A percentile compares a stretch with the other conserved stretches of the same genome.
Conservation (phyloP, 768 basidiomycete genomes). For the Artomyces pyxidatus region DNA sequence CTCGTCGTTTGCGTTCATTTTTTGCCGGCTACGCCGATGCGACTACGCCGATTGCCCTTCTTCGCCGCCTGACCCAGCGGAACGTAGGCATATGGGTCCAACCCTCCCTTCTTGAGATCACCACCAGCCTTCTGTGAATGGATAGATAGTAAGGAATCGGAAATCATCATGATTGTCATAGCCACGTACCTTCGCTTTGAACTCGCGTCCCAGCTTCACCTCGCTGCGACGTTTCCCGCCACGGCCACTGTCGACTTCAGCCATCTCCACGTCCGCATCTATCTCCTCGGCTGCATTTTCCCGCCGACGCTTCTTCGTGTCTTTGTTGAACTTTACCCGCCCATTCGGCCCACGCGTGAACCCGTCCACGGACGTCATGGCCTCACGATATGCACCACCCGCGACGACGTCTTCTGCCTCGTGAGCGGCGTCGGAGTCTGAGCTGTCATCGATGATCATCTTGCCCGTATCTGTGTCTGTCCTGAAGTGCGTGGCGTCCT, state of each 20-base stretch:
- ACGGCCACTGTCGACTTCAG: constrained; percentile 46
- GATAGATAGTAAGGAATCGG: too few species aligned
- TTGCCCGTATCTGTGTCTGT: constrained; percentile 77
- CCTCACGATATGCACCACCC: constrained; percentile 80
- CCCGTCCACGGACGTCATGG: constrained; percentile 78
- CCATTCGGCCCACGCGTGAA: constrained; percentile 81
- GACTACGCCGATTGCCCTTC: constrained; percentile 37
- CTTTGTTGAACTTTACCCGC: constrained; percentile 90
- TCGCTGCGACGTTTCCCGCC: constrained; percentile 43
- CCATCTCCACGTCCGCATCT: constrained; percentile 67
- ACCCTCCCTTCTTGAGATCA: constrained; percentile 78
- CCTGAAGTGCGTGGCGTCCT: constrained; percentile 83
- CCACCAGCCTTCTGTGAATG: constrained; percentile 87
- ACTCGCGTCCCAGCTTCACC: constrained; percentile 72
- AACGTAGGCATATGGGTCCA: constrained; percentile 92
- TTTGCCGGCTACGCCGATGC: constrained; percentile 58
- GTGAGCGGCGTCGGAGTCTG: constrained; percentile 34
- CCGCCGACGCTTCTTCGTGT: constrained; percentile 87
- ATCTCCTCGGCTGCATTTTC: constrained; percentile 52
- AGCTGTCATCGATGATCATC: constrained; percentile 59
- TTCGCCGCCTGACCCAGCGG: constrained; percentile 78
- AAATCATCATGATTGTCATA: too few species aligned
- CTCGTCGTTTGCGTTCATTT: constrained; percentile 26
- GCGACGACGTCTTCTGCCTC: constrained; percentile 43
- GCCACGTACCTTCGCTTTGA: constrained; percentile 85